Percentiles rank a stretch among this genome's conserved stretches.
Evolutionary conservation across 2,329 filamentous ascomycete species (phyloP).

Genomic region (Chlorencoelia australis): DNA sequence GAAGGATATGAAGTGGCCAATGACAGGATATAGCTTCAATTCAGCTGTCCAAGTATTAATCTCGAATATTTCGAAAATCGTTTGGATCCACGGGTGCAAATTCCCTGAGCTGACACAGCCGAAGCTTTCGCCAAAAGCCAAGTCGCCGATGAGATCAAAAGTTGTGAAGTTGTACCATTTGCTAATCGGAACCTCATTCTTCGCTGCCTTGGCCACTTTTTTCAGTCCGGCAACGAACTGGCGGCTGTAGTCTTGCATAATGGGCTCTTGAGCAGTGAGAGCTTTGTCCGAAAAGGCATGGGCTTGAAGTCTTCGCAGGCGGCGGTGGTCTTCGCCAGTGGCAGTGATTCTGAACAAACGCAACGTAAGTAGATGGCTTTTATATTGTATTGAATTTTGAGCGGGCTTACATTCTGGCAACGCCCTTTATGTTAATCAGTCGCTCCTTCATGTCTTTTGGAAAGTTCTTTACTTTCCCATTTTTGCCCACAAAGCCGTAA

Average conservation of each 20-base stretch:
- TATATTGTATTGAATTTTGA: background rate
- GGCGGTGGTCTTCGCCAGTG: constrained; percentile 16
- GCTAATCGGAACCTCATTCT: constrained; percentile 10
- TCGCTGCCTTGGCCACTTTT: background rate
- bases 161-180: constrained; percentile 28
- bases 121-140: constrained; percentile 35
- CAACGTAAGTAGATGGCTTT: background rate
- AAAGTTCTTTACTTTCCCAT: background rate
- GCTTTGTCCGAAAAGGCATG: constrained; percentile 27
- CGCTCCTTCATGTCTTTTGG: background rate
- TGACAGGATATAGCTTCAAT: background rate
- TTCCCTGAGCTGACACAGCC: constrained; percentile 20
- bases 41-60: background rate
- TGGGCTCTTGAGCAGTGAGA: constrained; percentile 23
- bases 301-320: constrained; percentile 22
- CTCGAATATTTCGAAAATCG: background rate
- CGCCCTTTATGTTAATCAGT: fast-evolving
- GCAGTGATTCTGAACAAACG: background rate
- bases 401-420: background rate
- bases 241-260: constrained; percentile 3
- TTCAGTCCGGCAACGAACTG: constrained; percentile 2
- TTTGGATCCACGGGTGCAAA: constrained; percentile 1
- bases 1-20: background rate
- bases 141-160: constrained; percentile 33
- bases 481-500: constrained; percentile 4